Evolutionary conservation across 352 stramenopile species (phyloP).

Genomic region (Globisporangium spiculum): DNA sequence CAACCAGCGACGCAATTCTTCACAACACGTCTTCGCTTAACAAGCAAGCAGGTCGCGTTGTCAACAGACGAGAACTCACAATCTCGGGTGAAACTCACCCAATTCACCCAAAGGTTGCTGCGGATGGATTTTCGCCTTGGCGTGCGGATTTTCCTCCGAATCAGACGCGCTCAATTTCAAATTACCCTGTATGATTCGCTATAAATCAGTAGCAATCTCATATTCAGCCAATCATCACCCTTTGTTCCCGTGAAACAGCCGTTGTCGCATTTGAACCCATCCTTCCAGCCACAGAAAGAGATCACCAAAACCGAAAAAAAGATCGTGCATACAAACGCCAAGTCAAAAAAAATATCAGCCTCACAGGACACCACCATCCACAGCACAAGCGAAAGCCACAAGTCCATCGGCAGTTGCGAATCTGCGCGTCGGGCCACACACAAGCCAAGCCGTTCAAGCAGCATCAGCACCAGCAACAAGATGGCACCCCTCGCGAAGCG

Average conservation of each 20-base stretch:
- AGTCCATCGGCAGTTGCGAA: constrained; percentile 13
- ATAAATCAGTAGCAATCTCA: not conserved
- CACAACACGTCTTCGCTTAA: too few species aligned
- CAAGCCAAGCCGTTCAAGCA: not conserved
- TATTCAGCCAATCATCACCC: not conserved
- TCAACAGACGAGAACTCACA: not conserved
- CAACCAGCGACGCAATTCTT: too few species aligned
- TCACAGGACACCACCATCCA: not conserved
- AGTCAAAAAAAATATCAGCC: constrained; percentile 9
- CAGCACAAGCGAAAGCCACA: not conserved
- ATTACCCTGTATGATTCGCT: not conserved
- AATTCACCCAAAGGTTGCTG: not conserved
- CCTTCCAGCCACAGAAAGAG: not conserved
- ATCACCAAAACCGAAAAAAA: constrained; percentile 3
- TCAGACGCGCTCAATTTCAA: not conserved
- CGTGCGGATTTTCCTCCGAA: not conserved
- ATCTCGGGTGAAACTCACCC: not conserved
- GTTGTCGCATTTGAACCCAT: constrained; percentile 1
- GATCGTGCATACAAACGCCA: not conserved
- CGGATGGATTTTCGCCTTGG: not conserved
- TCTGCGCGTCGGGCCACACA: constrained; percentile 4
- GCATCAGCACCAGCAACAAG: constrained; percentile 7
- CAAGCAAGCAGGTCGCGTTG: not conserved
- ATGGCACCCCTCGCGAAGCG: constrained; percentile 23
- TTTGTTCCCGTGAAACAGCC: not conserved